Evolutionary conservation across 202 grass and related monocot genomes (phyloP).

Genomic region (Zizania palustris): DNA sequence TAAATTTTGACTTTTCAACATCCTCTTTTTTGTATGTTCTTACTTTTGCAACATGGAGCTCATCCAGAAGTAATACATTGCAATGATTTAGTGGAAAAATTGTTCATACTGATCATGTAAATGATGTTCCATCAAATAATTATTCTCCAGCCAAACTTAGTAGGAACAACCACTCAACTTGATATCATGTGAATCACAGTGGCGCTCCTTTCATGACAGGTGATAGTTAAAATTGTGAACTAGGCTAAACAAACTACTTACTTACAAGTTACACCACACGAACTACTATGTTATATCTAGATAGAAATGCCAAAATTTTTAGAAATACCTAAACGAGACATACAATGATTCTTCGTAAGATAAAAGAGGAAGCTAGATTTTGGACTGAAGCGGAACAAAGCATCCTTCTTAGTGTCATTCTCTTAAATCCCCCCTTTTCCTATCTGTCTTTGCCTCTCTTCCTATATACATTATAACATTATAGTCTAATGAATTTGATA

Average conservation of each 20-base stretch:
- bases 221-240: constrained; percentile 21
- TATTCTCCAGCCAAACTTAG: constrained; percentile 50
- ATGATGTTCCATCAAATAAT: constrained; percentile 46
- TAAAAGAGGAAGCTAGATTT: no score
- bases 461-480: no score
- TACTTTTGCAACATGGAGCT: constrained; percentile 71
- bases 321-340: no score
- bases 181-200: constrained; percentile 30
- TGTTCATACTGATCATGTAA: constrained; percentile 47
- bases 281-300: not conserved
- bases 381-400: no score
- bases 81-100: constrained; percentile 80
- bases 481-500: no score
- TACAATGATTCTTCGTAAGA: no score
- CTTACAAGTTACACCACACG: constrained; percentile 4
- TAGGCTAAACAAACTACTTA: constrained; percentile 8
- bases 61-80: constrained; percentile 81
- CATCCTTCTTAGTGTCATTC: no score
- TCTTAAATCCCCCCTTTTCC: no score
- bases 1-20: no score
- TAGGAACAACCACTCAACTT: not conserved
- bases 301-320: no score
- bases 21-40: constrained; percentile 7
- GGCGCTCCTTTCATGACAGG: not conserved
- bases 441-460: no score